Evolutionary conservation across 2,329 filamentous ascomycete genomes (phyloP).

Genomic region (Cladosporium sp.): DNA sequence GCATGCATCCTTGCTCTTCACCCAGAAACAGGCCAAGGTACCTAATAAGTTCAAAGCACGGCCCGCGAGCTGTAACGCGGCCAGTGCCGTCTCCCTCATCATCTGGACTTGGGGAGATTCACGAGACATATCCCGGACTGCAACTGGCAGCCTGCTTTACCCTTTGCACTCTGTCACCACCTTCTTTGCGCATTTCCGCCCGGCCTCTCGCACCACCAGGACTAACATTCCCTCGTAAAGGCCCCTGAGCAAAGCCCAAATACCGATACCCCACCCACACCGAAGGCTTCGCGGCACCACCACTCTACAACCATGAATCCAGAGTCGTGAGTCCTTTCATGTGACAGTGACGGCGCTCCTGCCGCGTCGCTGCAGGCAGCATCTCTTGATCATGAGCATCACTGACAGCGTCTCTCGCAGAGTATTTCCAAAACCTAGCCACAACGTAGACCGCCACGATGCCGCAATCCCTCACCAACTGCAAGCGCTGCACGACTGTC

Average conservation of each 20-base stretch:
- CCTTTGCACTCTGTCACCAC: not conserved
- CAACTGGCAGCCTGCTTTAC: slow-evolving; percentile 1
- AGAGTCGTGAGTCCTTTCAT: slow-evolving; percentile 68
- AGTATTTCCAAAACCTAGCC: slow-evolving; percentile 2
- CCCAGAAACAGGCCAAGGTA: too few relatives aligned
- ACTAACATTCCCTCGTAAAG: not conserved
- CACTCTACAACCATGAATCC: slow-evolving; percentile 63
- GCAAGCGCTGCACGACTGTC: not conserved
- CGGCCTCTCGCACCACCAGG: not conserved
- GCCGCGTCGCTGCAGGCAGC: slow-evolving; percentile 19
- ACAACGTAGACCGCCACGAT: slow-evolving; percentile 13
- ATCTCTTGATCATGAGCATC: not conserved
- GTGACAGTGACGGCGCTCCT: slow-evolving; percentile 12
- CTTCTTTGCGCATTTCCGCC: not conserved
- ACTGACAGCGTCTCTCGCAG: slow-evolving; percentile 9
- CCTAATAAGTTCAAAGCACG: too few relatives aligned
- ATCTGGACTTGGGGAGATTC: slow-evolving; percentile 13
- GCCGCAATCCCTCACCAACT: slow-evolving; percentile 5
- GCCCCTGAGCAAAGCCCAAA: not conserved
- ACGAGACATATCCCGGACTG: slow-evolving; percentile 9
- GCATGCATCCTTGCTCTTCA: too few relatives aligned
- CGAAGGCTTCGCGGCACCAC: slow-evolving; percentile 5
- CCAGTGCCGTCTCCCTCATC: slow-evolving; percentile 15
- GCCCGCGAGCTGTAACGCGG: too few relatives aligned
- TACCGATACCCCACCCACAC: not conserved